These are phyloP conservation scores for Suillus lakei DNA, from an alignment of 768 basidiomycete genomes.

Conservation along the genomic window DNA sequence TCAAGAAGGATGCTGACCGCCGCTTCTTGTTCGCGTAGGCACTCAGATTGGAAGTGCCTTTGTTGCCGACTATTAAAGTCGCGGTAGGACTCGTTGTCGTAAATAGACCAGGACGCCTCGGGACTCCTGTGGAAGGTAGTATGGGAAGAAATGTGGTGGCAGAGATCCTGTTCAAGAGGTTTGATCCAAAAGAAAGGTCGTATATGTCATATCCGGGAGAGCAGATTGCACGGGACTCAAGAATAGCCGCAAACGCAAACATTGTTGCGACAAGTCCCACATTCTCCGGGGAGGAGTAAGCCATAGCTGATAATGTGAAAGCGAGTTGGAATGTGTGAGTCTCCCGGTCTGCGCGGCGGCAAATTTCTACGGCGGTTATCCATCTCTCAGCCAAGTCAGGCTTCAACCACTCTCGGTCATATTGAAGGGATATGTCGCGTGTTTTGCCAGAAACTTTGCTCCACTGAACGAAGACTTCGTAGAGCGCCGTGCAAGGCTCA, in stretches of 20 bases:
- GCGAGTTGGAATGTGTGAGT: constrained; percentile 22
- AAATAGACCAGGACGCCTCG: constrained; percentile 7
- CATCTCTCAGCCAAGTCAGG: constrained; percentile 26
- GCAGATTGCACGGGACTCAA: constrained; percentile 12
- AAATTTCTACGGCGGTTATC: constrained; percentile 31
- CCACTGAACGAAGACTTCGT: neutral
- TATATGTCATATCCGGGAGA: constrained; percentile 16
- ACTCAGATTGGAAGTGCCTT: neutral
- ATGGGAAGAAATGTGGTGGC: neutral
- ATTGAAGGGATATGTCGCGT: constrained; percentile 10
- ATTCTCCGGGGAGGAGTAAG: constrained; percentile 24
- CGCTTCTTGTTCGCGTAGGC: neutral
- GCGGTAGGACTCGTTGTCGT: neutral
- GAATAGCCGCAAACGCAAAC: constrained; percentile 31
- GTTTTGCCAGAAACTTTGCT: neutral
- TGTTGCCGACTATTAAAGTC: constrained; percentile 1
- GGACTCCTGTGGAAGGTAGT: constrained; percentile 11
- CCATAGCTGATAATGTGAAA: constrained; percentile 37
- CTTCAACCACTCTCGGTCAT: constrained; percentile 26
- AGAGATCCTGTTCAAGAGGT: constrained; percentile 8
- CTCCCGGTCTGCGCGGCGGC: constrained; percentile 12
- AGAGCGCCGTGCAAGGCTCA: neutral
- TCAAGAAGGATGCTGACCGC: constrained; percentile 1
- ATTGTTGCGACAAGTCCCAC: constrained; percentile 29
- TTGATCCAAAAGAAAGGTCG: constrained; percentile 11